phyloP scores from a whole-genome alignment of 208 protist species.

The Crithidia thermophila region DNA sequence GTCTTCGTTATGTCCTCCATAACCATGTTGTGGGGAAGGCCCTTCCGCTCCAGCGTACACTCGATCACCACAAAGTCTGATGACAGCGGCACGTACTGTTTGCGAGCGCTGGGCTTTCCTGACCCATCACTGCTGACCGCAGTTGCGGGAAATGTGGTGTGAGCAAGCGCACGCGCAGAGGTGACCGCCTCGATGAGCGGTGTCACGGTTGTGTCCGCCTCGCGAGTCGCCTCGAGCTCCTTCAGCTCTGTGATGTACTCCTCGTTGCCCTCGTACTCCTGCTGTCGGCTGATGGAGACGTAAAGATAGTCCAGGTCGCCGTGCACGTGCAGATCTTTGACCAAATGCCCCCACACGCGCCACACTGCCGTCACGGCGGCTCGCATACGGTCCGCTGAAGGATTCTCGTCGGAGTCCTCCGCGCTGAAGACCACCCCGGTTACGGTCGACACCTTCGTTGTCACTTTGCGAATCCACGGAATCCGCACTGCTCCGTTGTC shows the following conservation, averaged over 20 bases:
- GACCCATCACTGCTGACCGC: background rate
- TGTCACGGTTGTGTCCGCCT: background rate
- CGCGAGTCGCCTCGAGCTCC: constrained; percentile 33
- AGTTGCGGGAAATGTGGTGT: background rate
- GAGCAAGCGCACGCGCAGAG: constrained; percentile 6
- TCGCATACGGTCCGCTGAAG: constrained; percentile 41
- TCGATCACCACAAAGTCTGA: constrained; percentile 84
- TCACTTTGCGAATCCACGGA: constrained; percentile 58
- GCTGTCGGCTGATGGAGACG: constrained; percentile 61
- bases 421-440: constrained; percentile 56
- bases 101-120: constrained; percentile 5
- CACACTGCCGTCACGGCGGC: constrained; percentile 73
- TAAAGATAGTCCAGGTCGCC: constrained; percentile 85
- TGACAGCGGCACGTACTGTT: constrained; percentile 51
- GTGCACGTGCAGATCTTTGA: constrained; percentile 87
- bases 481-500: constrained; percentile 42
- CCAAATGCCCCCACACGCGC: constrained; percentile 82
- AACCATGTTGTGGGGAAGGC: constrained; percentile 83
- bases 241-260: constrained; percentile 53
- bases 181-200: constrained; percentile 1
- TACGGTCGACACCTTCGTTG: constrained; percentile 47
- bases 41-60: constrained; percentile 80
- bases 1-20: constrained; percentile 79
- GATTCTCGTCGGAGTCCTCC: constrained; percentile 35
- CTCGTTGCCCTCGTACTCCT: constrained; percentile 55